phyloP scores from a whole-genome alignment of 805 yeast genomes.

The Saccharomycopsis fibuligera region DNA sequence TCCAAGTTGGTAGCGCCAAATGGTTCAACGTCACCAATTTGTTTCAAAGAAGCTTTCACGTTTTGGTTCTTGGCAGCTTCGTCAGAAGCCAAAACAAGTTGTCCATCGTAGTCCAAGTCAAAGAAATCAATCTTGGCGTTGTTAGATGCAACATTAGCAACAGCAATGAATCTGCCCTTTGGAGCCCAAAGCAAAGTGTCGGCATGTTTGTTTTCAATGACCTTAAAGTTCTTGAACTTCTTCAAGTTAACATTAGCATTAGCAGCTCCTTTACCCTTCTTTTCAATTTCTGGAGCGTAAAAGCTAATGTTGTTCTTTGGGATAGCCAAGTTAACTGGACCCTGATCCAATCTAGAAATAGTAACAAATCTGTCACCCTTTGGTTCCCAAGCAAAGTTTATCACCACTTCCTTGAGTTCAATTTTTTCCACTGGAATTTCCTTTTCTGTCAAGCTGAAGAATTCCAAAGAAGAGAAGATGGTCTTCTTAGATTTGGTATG shows the following conservation, averaged over 20 bases:
- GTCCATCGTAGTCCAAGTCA: constrained; percentile 81
- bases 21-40: constrained; percentile 56
- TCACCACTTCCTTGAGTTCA: constrained; percentile 84
- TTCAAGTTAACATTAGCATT: constrained; percentile 33
- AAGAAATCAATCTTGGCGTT: constrained; percentile 74
- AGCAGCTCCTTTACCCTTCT: constrained; percentile 43
- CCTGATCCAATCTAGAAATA: constrained; percentile 57
- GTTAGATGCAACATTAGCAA: constrained; percentile 39
- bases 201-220: constrained; percentile 53
- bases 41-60: constrained; percentile 51
- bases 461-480: constrained; percentile 82
- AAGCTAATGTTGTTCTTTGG: constrained; percentile 64
- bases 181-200: constrained; percentile 87
- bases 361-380: constrained; percentile 78
- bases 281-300: constrained; percentile 69
- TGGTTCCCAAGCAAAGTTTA: constrained; percentile 96
- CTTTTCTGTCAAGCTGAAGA: constrained; percentile 80
- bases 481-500: constrained; percentile 95
- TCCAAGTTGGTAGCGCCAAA: constrained; percentile 74
- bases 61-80: constrained; percentile 33
- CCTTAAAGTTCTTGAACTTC: constrained; percentile 56
- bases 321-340: constrained; percentile 53
- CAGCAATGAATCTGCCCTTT: constrained; percentile 75
- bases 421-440: constrained; percentile 92
- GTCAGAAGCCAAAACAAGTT: constrained; percentile 32